Evolutionary conservation across 1,284 basidiomycete genomes (phyloP), one percentile per base, ranked within the genome.

Genomic region (Rhizoctonia solani): DNA sequence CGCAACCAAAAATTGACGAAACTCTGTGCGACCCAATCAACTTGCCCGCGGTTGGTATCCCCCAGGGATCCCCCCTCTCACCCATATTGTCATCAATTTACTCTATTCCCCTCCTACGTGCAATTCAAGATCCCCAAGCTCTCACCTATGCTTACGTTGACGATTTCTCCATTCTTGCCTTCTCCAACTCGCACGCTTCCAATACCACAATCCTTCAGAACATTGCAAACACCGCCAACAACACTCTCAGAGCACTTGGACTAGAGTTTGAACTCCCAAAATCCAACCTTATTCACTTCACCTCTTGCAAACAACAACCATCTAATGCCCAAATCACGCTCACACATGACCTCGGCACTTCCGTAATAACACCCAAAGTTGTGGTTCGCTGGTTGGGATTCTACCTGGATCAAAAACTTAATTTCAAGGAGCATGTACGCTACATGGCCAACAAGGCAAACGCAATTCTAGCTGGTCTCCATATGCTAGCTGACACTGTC

Each of bases 241-340:
- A n/a, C n/a, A n/a, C n/a, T n/a, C n/a, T n/a, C n/a, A n/a, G n/a
- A n/a, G n/a, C n/a, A 1, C 68, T 68, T 2, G 75, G 74, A 0
- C 69, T 75, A 1, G 52, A 47, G 34, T 23, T 67, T 5, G 75
- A 76, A 47, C 16, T 39, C 0, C 39, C 46, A 5, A 75, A 76
- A 66, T 30, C 68, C 8, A 74, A 76, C 19, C 68, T 75, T 0
- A 71, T 72, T 61, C 74, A 75, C 68, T 76, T 74, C 67, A 69
- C 72, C 37, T 8, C 9, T 8, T 8, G 9, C 8, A 39, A 16
- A 8, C n/a, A n/a, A n/a, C n/a, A n/a, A n/a, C n/a, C n/a, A n/a
- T n/a, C n/a, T n/a, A n/a, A n/a, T n/a, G n/a, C n/a, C n/a, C n/a
- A n/a, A n/a, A n/a, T n/a, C n/a, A n/a, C n/a, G n/a, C n/a, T n/a